Evolutionary conservation across 176 grass and related monocot species (phyloP), one percentile per base, ranked within the genome.

Genomic region (Puya raimondii): DNA sequence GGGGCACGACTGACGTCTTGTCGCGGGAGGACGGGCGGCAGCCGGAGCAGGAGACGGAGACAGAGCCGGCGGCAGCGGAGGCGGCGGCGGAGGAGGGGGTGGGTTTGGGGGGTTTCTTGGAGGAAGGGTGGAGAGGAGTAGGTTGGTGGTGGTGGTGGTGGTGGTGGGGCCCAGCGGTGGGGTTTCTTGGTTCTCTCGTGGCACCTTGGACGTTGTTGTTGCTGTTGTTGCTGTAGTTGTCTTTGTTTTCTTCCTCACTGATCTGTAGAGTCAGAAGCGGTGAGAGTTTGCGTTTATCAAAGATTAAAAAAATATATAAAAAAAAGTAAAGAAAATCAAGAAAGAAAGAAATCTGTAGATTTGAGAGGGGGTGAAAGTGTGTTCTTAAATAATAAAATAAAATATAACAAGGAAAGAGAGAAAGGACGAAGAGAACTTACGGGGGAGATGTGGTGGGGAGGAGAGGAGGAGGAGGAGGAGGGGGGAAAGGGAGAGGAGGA

Each of bases 21-120:
- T 76, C 21, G 72, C 74, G 77, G 72, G 69, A 16, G 72, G 74
- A 22, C 57, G 83, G 64, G 50, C 78, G 22, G 70, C 79, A 70
- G 50, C 66, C 21, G 9, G 56, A 61, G 15, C 56, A 61, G 56
- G 56, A 61, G 56, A 61, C 56, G n/a, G 56, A 17, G 56, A 16
- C 15, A 9, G 54, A 21, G 54, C 2, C 56, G 17, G 17, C n/a
- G 56, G 1, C n/a, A 12, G 1, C 29, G 33, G 33, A 42, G 33
- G 33, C 33, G 4, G 33, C 5, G 33, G 33, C 53, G 4, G 53
- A 42, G 33, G 56, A 61, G n/a, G 7, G 8, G 56, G 14, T 17
- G 15, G 53, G 53, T 17, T 57, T 57, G 15, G 3, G 53, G 2
- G 14, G 2, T 20, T 61, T 61, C n/a, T 61, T 61, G 14, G 56